Evolutionary conservation across 164 flowering plant genomes (phyloP).

Genomic region (Santalum album): DNA sequence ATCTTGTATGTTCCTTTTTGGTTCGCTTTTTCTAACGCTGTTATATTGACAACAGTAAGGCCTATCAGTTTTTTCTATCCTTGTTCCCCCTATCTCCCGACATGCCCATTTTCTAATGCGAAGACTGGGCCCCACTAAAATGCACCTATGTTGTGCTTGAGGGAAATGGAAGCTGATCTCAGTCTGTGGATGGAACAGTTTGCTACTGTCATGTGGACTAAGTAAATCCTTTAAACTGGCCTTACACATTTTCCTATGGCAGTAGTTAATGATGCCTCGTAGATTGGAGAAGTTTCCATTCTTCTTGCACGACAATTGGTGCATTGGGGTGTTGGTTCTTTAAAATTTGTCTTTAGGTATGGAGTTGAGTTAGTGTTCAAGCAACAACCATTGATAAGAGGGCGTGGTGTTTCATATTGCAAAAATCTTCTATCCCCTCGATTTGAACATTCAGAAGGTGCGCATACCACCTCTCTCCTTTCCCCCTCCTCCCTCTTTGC

Average conservation of each 20-base stretch:
- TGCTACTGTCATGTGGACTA: constrained; percentile 23
- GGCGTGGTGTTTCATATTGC: constrained; percentile 98
- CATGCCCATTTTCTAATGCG: constrained; percentile 11
- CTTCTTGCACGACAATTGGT: constrained; percentile 39
- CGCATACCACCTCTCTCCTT: not conserved
- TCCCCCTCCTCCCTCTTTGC: not conserved
- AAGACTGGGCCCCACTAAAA: constrained; percentile 36
- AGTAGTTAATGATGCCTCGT: constrained; percentile 26
- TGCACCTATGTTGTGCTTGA: constrained; percentile 40
- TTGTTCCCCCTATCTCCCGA: not conserved
- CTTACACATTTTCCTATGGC: constrained; percentile 10
- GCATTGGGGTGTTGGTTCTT: constrained; percentile 41
- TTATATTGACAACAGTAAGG: not conserved
- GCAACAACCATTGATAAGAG: constrained; percentile 80
- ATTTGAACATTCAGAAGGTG: constrained; percentile 86
- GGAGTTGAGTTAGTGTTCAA: constrained; percentile 78
- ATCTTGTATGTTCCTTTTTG: no score
- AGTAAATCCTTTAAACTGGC: no score
- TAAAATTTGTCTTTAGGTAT: constrained; percentile 43
- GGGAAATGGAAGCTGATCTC: constrained; percentile 22
- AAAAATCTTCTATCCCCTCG: constrained; percentile 98
- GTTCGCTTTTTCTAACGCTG: no score
- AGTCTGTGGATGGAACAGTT: constrained; percentile 19
- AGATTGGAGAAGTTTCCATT: constrained; percentile 32
- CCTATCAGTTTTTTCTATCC: not conserved